These are phyloP conservation scores for Exserohilum rostratum DNA, from an alignment of 2,329 filamentous ascomycete species.

Conservation along the genomic window DNA sequence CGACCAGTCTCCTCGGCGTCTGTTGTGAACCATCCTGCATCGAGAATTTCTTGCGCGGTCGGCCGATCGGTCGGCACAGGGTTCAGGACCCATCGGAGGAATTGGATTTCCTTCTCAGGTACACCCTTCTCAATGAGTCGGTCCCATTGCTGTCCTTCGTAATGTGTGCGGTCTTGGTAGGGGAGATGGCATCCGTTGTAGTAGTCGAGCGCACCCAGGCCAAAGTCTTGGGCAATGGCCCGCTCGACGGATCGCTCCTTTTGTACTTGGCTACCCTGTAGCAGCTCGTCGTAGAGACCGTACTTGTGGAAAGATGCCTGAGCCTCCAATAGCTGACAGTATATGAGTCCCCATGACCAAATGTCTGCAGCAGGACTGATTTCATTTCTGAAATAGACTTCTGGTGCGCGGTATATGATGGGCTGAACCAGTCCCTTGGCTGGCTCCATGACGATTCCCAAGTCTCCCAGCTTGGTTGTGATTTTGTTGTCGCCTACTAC, in stretches of 20 bases:
- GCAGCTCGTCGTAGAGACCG: constrained; percentile 14
- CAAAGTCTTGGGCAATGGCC: constrained; percentile 16
- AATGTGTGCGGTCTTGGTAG: constrained; percentile 7
- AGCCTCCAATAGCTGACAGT: constrained; percentile 17
- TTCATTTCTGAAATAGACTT: constrained; percentile 18
- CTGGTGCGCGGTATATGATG: constrained; percentile 17
- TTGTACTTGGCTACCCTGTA: constrained; percentile 6
- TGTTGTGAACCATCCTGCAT: constrained; percentile 9
- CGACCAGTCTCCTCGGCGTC: background rate
- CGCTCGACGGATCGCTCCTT: constrained; percentile 12
- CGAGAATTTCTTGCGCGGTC: constrained; percentile 6
- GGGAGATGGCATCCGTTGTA: constrained; percentile 13
- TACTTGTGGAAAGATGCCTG: constrained; percentile 15
- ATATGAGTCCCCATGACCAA: constrained; percentile 17
- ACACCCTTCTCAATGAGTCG: constrained; percentile 9
- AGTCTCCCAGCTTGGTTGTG: constrained; percentile 14
- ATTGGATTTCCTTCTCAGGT: constrained; percentile 10
- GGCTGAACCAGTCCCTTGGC: constrained; percentile 16
- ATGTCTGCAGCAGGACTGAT: constrained; percentile 16
- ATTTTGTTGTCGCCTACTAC: constrained; percentile 2
- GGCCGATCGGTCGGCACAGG: constrained; percentile 13
- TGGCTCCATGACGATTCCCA: constrained; percentile 20
- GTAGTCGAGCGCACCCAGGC: constrained; percentile 1
- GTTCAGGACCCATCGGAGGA: constrained; percentile 14
- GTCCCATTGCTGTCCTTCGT: constrained; percentile 16